These are phyloP conservation scores for Cajanus cajan DNA, from an alignment of 306 rosid genomes.

Conservation along the genomic window DNA sequence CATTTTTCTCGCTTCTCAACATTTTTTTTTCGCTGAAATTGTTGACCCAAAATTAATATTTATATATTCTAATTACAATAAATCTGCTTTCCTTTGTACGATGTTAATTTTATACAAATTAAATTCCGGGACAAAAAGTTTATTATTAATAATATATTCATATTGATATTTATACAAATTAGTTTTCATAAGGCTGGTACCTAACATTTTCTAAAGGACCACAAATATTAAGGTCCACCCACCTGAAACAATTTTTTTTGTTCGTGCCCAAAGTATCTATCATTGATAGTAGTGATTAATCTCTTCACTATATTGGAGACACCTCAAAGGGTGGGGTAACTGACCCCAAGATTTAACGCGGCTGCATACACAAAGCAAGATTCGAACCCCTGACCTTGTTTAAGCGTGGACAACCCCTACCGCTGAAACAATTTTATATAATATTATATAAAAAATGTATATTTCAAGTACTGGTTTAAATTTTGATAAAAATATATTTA, in stretches of 20 bases:
- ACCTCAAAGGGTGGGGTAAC: no score
- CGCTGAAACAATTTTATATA: neutral
- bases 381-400: no score
- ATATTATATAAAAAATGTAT: neutral
- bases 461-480: neutral
- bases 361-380: no score
- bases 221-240: neutral
- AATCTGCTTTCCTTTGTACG: neutral
- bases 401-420: no score
- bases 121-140: neutral
- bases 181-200: neutral
- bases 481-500: neutral
- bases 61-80: neutral
- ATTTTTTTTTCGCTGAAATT: neutral
- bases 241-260: neutral
- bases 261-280: no score
- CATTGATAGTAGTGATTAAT: no score
- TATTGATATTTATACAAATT: no score
- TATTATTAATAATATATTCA: neutral
- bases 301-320: no score
- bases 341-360: no score
- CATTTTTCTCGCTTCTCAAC: conserved; percentile 31
- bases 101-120: neutral
- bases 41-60: neutral
- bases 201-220: neutral